phyloP scores from a whole-genome alignment of 352 stramenopile species.

The Thalassiosira exigua region DNA sequence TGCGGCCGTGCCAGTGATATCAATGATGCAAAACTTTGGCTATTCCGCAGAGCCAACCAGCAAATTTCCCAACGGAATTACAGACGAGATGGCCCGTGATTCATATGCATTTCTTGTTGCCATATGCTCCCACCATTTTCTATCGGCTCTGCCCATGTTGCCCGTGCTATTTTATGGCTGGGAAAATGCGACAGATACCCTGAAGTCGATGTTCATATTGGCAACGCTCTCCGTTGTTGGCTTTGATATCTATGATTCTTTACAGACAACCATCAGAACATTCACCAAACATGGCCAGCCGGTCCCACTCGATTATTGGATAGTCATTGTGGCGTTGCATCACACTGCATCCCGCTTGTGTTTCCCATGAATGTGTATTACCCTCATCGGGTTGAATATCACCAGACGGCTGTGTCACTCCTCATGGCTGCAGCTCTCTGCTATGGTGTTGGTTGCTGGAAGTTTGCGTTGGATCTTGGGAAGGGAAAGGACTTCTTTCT shows the following conservation, averaged over 20 bases:
- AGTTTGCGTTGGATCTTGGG: constrained; percentile 19
- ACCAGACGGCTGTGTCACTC: constrained; percentile 29
- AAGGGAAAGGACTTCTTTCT: constrained; percentile 25
- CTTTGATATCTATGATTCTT: constrained; percentile 26
- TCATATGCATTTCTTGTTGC: constrained; percentile 5
- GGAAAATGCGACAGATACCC: constrained; percentile 9
- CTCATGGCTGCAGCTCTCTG: constrained; percentile 13
- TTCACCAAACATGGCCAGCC: constrained; percentile 14
- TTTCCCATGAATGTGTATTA: constrained; percentile 28
- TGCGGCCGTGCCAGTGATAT: background rate
- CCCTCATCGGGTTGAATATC: constrained; percentile 20
- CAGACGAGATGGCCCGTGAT: constrained; percentile 9
- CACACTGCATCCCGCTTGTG: constrained; percentile 20
- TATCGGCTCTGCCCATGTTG: constrained; percentile 7
- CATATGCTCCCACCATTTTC: constrained; percentile 12
- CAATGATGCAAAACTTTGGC: constrained; percentile 34
- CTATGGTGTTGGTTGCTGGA: constrained; percentile 15
- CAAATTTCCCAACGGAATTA: constrained; percentile 16
- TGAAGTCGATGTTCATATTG: constrained; percentile 26
- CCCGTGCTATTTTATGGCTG: constrained; percentile 25
- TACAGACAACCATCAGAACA: background rate
- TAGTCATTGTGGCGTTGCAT: constrained; percentile 15
- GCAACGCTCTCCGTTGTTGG: constrained; percentile 24
- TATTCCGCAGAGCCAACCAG: constrained; percentile 14
- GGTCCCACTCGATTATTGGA: constrained; percentile 23